Conservation (phyloP, 495 filamentous ascomycete species). For the Pseudoneurospora amorphoporcata region DNA sequence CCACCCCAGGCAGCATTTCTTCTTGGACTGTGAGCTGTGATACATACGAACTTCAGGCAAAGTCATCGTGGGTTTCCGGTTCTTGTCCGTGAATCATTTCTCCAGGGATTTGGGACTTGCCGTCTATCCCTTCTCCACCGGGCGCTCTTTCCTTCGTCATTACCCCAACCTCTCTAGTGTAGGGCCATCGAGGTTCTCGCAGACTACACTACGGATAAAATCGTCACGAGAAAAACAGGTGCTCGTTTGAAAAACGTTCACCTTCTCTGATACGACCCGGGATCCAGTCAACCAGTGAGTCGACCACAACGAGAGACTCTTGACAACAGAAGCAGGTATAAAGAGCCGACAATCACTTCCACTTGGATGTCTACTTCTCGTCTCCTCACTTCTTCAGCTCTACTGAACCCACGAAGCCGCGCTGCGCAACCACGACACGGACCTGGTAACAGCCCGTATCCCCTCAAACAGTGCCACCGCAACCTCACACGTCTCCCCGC, state of each 20-base stretch:
- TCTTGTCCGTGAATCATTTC: conserved; percentile 18
- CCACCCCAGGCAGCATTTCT: not conserved
- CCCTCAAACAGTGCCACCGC: conserved; percentile 1
- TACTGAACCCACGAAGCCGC: not conserved
- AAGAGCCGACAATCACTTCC: not conserved
- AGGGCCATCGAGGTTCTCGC: not conserved
- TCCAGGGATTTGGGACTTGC: conserved; percentile 11
- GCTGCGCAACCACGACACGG: not conserved
- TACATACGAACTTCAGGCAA: not conserved
- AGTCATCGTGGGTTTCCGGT: not conserved
- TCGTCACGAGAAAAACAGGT: not conserved
- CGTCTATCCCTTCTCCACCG: not conserved
- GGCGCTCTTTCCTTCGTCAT: not conserved
- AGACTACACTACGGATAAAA: not conserved
- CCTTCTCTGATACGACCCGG: not conserved
- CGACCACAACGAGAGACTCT: not conserved
- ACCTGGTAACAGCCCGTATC: not conserved
- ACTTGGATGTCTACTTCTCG: not conserved
- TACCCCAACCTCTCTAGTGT: not conserved
- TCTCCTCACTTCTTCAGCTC: not conserved
- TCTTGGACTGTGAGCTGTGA: not conserved
- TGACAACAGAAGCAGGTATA: not conserved
- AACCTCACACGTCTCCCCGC: not conserved
- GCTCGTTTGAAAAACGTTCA: not conserved
- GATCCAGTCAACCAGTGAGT: not conserved